Percentiles rank a stretch among this genome's conserved stretches.
Evolutionary conservation across 306 rosid genomes (phyloP).

Genomic region (Sphenostylis stenocarpa): DNA sequence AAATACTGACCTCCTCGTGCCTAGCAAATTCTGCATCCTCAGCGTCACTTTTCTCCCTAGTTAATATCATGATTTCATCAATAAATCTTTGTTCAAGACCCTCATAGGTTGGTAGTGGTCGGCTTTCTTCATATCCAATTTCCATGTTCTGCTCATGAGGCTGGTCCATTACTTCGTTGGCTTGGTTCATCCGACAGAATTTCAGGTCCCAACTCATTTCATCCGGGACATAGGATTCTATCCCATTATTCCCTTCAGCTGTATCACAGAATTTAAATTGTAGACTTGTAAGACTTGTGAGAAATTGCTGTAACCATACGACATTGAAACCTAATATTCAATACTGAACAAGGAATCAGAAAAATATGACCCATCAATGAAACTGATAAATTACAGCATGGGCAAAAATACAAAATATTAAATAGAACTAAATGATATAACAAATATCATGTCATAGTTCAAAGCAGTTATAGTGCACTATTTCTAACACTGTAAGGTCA

Average conservation of each 20-base stretch:
- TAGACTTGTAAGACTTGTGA: background rate
- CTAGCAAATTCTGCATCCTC: slow-evolving; percentile 31
- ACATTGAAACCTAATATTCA: background rate
- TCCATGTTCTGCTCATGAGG: slow-evolving; percentile 38
- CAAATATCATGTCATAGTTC: background rate
- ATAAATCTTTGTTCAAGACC: slow-evolving; percentile 37
- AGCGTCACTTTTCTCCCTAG: slow-evolving; percentile 29
- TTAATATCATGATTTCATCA: slow-evolving; percentile 34
- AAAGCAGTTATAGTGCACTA: background rate
- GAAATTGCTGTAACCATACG: background rate
- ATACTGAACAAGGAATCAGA: background rate
- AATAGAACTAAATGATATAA: too few relatives aligned
- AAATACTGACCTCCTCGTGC: background rate
- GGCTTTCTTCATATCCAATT: slow-evolving; percentile 36
- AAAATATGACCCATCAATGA: background rate
- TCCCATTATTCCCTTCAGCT: background rate
- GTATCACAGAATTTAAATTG: background rate
- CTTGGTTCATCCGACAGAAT: background rate
- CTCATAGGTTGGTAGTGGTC: slow-evolving; percentile 31
- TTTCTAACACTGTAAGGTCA: background rate
- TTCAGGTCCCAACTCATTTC: background rate
- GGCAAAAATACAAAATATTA: background rate
- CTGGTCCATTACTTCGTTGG: slow-evolving; percentile 8
- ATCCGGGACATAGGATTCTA: background rate
- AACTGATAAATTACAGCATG: background rate